Conservation (phyloP, 148 eudicot genomes). For the Chenopodium album region DNA sequence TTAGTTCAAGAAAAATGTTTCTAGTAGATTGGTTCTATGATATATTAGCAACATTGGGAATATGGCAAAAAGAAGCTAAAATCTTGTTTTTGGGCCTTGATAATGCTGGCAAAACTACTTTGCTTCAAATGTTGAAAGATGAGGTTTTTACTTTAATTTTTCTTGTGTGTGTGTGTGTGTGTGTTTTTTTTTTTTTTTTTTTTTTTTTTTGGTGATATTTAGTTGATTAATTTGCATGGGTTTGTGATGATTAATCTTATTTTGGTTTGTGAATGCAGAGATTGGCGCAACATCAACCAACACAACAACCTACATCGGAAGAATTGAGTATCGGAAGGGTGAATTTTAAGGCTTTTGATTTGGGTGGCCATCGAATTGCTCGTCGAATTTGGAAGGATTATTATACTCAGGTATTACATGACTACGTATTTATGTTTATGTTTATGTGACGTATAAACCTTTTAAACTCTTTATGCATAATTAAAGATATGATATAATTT, state of each 20-base stretch:
- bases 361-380: conserved; percentile 81
- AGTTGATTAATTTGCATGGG: background rate
- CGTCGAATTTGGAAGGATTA: conserved; percentile 75
- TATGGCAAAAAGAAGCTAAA: conserved; percentile 51
- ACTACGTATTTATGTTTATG: no score
- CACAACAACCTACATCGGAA: conserved; percentile 74
- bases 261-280: conserved; percentile 31
- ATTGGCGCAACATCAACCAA: conserved; percentile 72
- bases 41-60: conserved; percentile 33
- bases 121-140: conserved; percentile 43
- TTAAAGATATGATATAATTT: no score
- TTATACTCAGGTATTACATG: conserved; percentile 48
- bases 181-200: no score
- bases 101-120: conserved; percentile 51
- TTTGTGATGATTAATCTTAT: background rate
- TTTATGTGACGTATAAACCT: no score
- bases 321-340: conserved; percentile 67
- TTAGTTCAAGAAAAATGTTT: conserved; percentile 19
- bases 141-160: conserved; percentile 25
- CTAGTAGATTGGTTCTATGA: conserved; percentile 47
- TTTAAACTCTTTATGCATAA: no score
- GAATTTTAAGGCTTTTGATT: conserved; percentile 74
- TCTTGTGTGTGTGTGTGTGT: no score
- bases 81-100: conserved; percentile 49
- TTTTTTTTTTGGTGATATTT: background rate